Evolutionary conservation across 75 land plant genomes (phyloP), one percentile per base, ranked within the genome.

Genomic region (Cupressus sempervirens): DNA sequence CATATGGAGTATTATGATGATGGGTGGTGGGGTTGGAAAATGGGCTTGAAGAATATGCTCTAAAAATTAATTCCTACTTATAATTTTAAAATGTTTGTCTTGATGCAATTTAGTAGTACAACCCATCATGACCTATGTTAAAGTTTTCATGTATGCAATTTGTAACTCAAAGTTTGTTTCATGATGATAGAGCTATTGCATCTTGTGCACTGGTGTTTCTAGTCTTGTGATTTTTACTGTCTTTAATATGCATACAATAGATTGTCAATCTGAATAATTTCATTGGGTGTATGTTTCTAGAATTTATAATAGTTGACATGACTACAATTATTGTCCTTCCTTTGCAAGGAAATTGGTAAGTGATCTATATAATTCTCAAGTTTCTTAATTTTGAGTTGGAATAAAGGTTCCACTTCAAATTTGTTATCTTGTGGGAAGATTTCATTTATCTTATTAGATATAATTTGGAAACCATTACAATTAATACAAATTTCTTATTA

Each of bases 321-420:
- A 82, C 83, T 82, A 40, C 83, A 82, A 82, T 30, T 82, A 32
- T 82, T 82, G 83, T 82, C 83, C 83, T 82, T 82, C 83, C 56
- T 82, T 82, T 82, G 83, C 83, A 82, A 82, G 83, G 83, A 82
- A 62, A 53, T 40, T 53, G 83, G 65, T 82, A 82, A 82, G 83
- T 23, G 23, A 43, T 82, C 83, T 53, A 40, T 32, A 36, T 82
- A 52, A 50, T 40, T 53, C 62, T 52, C 32, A 36, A 82, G 83
- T 53, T 82, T 82, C 56, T 82, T 82, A 53, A 35, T 82, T 82
- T 58, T 52, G 38, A 53, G 83, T 50, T 36, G 32, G 40, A 82
- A 50, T 36, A 53, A 52, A 34, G 83, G 7, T 38, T 52, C 62
- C 18, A 35, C n/a, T n/a, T n/a, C n/a, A n/a, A n/a, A n/a, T n/a